These are phyloP conservation scores for Phialophora verrucosa DNA, from an alignment of 2,329 filamentous ascomycete species.

Conservation along the genomic window DNA sequence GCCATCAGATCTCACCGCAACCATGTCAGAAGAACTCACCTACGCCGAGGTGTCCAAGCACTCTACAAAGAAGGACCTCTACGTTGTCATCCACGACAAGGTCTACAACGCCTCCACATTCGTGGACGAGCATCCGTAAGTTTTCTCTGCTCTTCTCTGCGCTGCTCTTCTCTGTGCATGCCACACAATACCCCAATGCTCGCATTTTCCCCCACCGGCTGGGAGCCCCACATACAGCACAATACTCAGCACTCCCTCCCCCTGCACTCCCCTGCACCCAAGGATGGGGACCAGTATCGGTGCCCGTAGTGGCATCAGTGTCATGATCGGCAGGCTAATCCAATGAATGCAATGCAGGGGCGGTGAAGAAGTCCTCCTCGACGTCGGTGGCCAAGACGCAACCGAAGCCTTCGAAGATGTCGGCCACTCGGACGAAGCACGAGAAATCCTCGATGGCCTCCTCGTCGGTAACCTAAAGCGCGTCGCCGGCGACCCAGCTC, in stretches of 20 bases:
- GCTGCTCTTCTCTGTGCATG: background rate
- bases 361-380: conserved; percentile 96
- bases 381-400: conserved; percentile 92
- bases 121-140: conserved; percentile 93
- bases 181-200: conserved; percentile 13
- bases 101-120: conserved; percentile 90
- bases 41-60: conserved; percentile 82
- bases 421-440: conserved; percentile 97
- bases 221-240: conserved; percentile 31
- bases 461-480: conserved; percentile 79
- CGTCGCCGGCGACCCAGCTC: conserved; percentile 79
- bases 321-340: background rate
- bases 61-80: conserved; percentile 91
- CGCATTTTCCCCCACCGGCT: conserved; percentile 22
- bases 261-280: background rate
- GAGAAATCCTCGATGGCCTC: conserved; percentile 84
- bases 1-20: conserved; percentile 27
- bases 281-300: background rate
- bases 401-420: conserved; percentile 99
- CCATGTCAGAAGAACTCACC: conserved; percentile 68
- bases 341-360: conserved; percentile 63
- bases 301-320: background rate
- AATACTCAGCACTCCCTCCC: conserved; percentile 13
- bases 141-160: conserved; percentile 38
- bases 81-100: conserved; percentile 91